A percentile compares a stretch with the other conserved stretches of the same genome.
Conservation (phyloP, 805 yeast species). For the Candida tammaniensis region DNA sequence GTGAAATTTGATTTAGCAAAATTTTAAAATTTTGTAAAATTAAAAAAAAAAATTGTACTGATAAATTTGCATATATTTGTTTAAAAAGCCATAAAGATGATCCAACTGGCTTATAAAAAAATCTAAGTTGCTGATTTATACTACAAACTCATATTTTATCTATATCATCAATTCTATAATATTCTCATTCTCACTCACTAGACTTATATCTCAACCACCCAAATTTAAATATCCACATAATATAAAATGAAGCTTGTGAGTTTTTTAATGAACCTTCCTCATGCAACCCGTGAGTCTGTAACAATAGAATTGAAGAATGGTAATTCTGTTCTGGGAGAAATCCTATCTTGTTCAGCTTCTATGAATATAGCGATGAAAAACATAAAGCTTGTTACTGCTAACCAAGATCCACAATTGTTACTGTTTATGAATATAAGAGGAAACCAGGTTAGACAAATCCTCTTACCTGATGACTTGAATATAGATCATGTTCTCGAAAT, state of each 20-base stretch:
- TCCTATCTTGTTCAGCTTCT: constrained; percentile 80
- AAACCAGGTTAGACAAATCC: constrained; percentile 77
- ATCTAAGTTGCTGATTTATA: too few relatives aligned
- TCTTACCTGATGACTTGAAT: constrained; percentile 83
- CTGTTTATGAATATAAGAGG: constrained; percentile 87
- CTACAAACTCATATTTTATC: too few relatives aligned
- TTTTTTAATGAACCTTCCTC: constrained; percentile 74
- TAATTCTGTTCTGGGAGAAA: constrained; percentile 77
- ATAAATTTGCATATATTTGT: too few relatives aligned
- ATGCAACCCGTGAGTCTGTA: constrained; percentile 71
- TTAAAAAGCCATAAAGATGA: too few relatives aligned
- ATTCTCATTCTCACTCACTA: too few relatives aligned
- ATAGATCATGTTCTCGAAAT: constrained; percentile 62
- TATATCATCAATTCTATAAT: too few relatives aligned
- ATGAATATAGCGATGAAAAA: constrained; percentile 85
- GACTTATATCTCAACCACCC: too few relatives aligned
- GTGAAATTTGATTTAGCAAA: too few relatives aligned
- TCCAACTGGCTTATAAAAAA: too few relatives aligned
- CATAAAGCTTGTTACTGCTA: constrained; percentile 71
- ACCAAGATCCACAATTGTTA: constrained; percentile 65
- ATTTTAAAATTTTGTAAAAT: too few relatives aligned
- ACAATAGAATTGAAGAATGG: constrained; percentile 93
- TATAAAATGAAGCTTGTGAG: constrained; percentile 59
- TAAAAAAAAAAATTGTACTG: too few relatives aligned
- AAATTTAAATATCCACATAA: constrained; percentile 1